Percentiles rank a stretch among this genome's conserved stretches.
These are phyloP conservation scores for Ceriops zippeliana DNA, from an alignment of 345 rosid genomes.

Conservation along the genomic window DNA sequence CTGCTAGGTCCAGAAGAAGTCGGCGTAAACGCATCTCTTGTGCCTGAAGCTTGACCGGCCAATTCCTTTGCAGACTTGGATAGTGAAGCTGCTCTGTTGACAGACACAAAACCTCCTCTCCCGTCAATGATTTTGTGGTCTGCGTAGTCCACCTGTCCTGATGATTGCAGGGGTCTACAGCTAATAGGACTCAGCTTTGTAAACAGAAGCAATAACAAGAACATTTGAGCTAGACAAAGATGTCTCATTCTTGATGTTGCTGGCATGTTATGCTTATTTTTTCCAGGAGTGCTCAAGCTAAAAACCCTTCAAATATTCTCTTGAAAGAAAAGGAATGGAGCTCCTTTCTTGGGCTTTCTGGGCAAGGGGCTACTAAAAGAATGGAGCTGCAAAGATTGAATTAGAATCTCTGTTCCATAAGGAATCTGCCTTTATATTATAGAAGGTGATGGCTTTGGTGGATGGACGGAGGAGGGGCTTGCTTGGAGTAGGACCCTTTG, in stretches of 20 bases:
- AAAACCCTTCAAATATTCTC: conserved; percentile 14
- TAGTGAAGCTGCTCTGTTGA: conserved; percentile 9
- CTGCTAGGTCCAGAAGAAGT: conserved; percentile 72
- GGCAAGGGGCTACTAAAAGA: conserved; percentile 4
- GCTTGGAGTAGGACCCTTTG: background rate
- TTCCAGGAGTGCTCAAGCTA: background rate
- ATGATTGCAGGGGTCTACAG: conserved; percentile 34
- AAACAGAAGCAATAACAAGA: conserved; percentile 32
- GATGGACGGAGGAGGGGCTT: conserved; percentile 49
- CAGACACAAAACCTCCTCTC: conserved; percentile 11
- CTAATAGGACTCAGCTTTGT: conserved; percentile 25
- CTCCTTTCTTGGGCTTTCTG: background rate
- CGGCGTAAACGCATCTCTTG: conserved; percentile 33
- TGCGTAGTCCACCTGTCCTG: conserved; percentile 8
- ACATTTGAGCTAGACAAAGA: conserved; percentile 24
- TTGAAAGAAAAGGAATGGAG: conserved; percentile 31
- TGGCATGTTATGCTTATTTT: background rate
- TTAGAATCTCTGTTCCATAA: conserved; percentile 42
- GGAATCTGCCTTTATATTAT: conserved; percentile 25
- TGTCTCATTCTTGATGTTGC: conserved; percentile 34
- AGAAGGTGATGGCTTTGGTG: conserved; percentile 23
- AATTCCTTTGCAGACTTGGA: conserved; percentile 1
- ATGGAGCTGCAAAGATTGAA: conserved; percentile 32
- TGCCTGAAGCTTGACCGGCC: background rate
- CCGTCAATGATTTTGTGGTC: conserved; percentile 13